A percentile compares a stretch with the other conserved stretches of the same genome.
Conservation (phyloP, 208 protist species). For the Blechomonas ayalai region DNA sequence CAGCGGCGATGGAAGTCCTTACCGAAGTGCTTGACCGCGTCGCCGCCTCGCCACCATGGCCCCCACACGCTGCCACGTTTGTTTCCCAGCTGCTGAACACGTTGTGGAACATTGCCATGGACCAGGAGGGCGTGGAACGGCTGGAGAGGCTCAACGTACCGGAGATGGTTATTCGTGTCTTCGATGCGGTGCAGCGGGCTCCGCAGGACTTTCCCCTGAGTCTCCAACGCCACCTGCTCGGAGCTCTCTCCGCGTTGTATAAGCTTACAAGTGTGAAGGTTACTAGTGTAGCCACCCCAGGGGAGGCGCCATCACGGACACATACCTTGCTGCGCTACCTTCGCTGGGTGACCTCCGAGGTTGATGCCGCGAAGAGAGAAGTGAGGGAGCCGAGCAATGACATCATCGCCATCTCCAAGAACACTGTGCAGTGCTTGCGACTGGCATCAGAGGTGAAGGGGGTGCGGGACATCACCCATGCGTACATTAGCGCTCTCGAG, state of each 20-base stretch:
- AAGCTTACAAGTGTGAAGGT: slow-evolving; percentile 69
- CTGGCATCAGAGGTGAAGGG: slow-evolving; percentile 65
- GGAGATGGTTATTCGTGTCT: slow-evolving; percentile 32
- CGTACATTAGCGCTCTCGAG: slow-evolving; percentile 28
- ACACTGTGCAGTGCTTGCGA: slow-evolving; percentile 67
- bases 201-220: slow-evolving; percentile 5
- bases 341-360: slow-evolving; percentile 25
- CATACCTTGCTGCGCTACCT: slow-evolving; percentile 35
- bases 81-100: slow-evolving; percentile 9
- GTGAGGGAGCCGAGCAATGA: slow-evolving; percentile 20
- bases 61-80: background rate
- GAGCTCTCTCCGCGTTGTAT: slow-evolving; percentile 57
- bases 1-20: slow-evolving; percentile 1
- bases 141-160: slow-evolving; percentile 29
- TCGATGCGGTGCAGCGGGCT: slow-evolving; percentile 12
- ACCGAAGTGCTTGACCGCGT: background rate
- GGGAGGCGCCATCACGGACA: slow-evolving; percentile 18
- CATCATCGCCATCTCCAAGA: slow-evolving; percentile 61
- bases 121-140: slow-evolving; percentile 26
- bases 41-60: background rate
- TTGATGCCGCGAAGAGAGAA: slow-evolving; percentile 18
- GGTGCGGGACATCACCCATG: slow-evolving; percentile 58
- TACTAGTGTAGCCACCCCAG: slow-evolving; percentile 13
- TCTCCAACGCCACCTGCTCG: slow-evolving; percentile 55
- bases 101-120: slow-evolving; percentile 14